Evolutionary conservation across 371 early-diverging fungal species (phyloP).

Genomic region (Sporodiniella umbellata): DNA sequence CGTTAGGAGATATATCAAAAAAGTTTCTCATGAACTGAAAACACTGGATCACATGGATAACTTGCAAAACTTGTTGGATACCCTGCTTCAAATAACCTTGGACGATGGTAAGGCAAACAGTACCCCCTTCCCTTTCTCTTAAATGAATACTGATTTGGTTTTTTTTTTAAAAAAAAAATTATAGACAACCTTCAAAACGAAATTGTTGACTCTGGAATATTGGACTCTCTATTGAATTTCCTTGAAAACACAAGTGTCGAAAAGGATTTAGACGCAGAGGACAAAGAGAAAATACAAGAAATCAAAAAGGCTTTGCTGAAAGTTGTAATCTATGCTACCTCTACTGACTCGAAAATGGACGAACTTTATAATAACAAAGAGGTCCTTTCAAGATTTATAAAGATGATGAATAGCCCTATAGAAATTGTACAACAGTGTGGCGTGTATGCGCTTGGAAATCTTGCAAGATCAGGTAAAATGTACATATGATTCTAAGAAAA

Average conservation of each 20-base stretch:
- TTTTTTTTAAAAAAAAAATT: not conserved
- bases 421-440: slow-evolving; percentile 43
- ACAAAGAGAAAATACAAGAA: slow-evolving; percentile 46
- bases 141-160: not conserved
- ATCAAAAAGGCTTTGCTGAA: slow-evolving; percentile 44
- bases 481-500: no score
- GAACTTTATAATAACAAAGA: slow-evolving; percentile 40
- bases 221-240: slow-evolving; percentile 41
- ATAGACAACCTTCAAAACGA: slow-evolving; percentile 42
- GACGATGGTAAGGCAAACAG: slow-evolving; percentile 33
- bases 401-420: slow-evolving; percentile 37
- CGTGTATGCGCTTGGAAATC: slow-evolving; percentile 56
- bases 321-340: slow-evolving; percentile 41
- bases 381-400: slow-evolving; percentile 40
- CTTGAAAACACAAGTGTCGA: slow-evolving; percentile 34
- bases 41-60: slow-evolving; percentile 25
- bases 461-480: slow-evolving; percentile 56
- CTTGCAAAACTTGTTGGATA: slow-evolving; percentile 15
- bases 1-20: slow-evolving; percentile 17
- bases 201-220: slow-evolving; percentile 34
- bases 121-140: no score
- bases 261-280: slow-evolving; percentile 43
- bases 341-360: slow-evolving; percentile 50
- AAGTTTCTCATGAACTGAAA: slow-evolving; percentile 25
- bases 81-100: slow-evolving; percentile 33